Percentiles rank a stretch among this genome's conserved stretches.
Conservation (phyloP, 2,329 filamentous ascomycete species). For the Fusarium euwallaceae region DNA sequence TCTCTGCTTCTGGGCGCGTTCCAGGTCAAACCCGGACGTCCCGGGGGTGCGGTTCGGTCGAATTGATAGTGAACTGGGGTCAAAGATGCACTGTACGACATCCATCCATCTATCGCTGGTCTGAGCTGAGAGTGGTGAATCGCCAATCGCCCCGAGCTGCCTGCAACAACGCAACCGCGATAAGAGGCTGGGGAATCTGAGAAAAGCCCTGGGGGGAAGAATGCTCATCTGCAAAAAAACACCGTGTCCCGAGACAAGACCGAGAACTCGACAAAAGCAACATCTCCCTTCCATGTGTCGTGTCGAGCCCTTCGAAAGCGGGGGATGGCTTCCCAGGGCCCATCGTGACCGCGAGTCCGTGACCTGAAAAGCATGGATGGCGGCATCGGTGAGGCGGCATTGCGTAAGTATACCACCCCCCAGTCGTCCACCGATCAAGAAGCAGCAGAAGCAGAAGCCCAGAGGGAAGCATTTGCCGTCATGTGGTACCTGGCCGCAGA, state of each 20-base stretch:
- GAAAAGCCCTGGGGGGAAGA: background rate
- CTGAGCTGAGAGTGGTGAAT: background rate
- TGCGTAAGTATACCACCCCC: conserved; percentile 24
- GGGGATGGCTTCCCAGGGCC: conserved; percentile 20
- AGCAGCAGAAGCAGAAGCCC: background rate
- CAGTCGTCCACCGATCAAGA: conserved; percentile 9
- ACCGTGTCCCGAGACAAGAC: conserved; percentile 16
- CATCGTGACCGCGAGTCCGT: conserved; percentile 45
- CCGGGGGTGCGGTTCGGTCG: conserved; percentile 13
- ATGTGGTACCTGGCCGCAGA: conserved; percentile 42
- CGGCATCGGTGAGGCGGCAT: conserved; percentile 43
- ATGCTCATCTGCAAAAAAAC: background rate
- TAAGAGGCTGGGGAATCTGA: background rate
- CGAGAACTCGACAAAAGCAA: conserved; percentile 7
- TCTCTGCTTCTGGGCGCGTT: conserved; percentile 2
- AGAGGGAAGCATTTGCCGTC: conserved; percentile 28
- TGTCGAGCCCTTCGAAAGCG: conserved; percentile 22
- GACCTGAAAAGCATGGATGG: conserved; percentile 44
- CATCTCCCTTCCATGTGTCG: conserved; percentile 6
- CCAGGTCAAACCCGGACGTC: conserved; percentile 13
- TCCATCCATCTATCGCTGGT: background rate
- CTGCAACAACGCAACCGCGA: background rate
- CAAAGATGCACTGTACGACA: background rate
- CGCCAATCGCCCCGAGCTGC: background rate
- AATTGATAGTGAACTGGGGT: conserved; percentile 5